phyloP scores from a whole-genome alignment of 495 filamentous ascomycete species.

The Xylaria castorea region DNA sequence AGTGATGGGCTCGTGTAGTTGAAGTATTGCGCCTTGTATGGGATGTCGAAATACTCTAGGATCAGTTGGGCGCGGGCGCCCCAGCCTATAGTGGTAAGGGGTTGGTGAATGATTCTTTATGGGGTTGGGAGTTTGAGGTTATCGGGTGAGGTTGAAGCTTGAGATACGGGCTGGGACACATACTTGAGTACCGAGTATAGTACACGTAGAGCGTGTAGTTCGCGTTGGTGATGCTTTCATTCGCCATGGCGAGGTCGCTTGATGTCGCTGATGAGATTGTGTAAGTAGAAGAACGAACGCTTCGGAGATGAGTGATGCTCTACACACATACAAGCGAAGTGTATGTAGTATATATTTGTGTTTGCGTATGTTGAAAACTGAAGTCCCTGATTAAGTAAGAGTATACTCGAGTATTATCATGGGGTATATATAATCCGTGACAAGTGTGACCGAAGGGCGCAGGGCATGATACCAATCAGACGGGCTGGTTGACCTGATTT shows the following conservation, averaged over 20 bases:
- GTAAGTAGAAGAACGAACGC: not conserved
- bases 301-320: not conserved
- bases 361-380: not conserved
- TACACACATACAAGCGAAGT: not conserved
- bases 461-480: not conserved
- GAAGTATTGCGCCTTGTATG: slow-evolving; percentile 28
- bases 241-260: slow-evolving; percentile 22
- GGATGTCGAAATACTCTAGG: slow-evolving; percentile 34
- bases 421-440: no score
- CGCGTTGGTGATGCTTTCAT: slow-evolving; percentile 9
- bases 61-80: slow-evolving; percentile 32
- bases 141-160: not conserved
- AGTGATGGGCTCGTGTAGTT: slow-evolving; percentile 21
- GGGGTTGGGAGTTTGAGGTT: not conserved
- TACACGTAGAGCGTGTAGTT: slow-evolving; percentile 33
- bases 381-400: not conserved
- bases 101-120: slow-evolving; percentile 6
- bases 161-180: not conserved
- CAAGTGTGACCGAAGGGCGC: slow-evolving; percentile 18
- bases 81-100: slow-evolving; percentile 26
- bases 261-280: not conserved
- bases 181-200: slow-evolving; percentile 39
- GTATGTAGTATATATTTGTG: not conserved
- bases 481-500: not conserved
- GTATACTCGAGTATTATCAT: not conserved